Percentiles rank a stretch among this genome's conserved stretches.
Conservation (phyloP, 306 rosid genomes). For the Trifolium pratense region DNA sequence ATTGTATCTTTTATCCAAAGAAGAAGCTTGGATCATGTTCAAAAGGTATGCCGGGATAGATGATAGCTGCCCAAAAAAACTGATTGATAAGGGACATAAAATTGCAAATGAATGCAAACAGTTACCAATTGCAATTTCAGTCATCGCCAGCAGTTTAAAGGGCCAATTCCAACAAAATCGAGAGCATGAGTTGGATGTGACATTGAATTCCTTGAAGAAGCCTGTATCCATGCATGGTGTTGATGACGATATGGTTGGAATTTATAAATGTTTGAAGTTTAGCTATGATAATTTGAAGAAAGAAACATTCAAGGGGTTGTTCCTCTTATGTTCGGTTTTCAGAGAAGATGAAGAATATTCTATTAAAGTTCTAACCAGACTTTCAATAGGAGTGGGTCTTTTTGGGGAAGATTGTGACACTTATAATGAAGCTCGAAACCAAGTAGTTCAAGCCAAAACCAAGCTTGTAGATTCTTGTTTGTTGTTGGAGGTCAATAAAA, state of each 20-base stretch:
- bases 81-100: background rate
- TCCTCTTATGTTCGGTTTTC: conserved; percentile 35
- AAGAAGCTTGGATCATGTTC: background rate
- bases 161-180: background rate
- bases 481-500: background rate
- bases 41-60: background rate
- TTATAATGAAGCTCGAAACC: background rate
- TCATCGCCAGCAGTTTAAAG: background rate
- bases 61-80: background rate
- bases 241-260: background rate
- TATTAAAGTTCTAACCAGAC: background rate
- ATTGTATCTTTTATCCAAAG: background rate
- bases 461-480: conserved; percentile 30
- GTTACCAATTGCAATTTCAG: conserved; percentile 30
- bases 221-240: background rate
- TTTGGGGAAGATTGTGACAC: background rate
- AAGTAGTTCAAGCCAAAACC: background rate
- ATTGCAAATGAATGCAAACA: conserved; percentile 34
- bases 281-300: conserved; percentile 7
- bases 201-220: background rate
- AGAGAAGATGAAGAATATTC: conserved; percentile 35
- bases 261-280: conserved; percentile 7
- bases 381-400: background rate
- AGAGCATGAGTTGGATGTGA: background rate
- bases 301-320: background rate